Percentiles rank a stretch among this genome's conserved stretches.
These are phyloP conservation scores for Barnettozyma californica DNA, from an alignment of 805 yeast species.

Conservation along the genomic window DNA sequence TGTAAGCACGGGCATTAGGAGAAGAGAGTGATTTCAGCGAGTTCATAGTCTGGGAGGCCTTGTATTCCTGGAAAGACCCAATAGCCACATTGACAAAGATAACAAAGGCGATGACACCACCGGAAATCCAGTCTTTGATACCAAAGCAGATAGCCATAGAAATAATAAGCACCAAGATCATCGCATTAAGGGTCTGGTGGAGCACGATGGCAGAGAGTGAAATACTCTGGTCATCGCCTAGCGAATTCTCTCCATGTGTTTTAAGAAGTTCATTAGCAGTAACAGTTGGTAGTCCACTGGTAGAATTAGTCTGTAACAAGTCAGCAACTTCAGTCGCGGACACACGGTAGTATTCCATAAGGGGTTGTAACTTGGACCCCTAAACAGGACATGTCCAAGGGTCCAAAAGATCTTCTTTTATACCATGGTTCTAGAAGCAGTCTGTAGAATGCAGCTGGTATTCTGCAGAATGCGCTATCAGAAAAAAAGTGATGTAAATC, in stretches of 20 bases:
- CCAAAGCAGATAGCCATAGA: conserved; percentile 69
- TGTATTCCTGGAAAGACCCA: conserved; percentile 66
- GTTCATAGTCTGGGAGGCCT: conserved; percentile 77
- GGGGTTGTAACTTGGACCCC: not conserved
- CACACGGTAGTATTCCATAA: conserved; percentile 19
- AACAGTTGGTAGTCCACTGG: conserved; percentile 41
- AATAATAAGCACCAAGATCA: conserved; percentile 67
- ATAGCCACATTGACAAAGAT: conserved; percentile 56
- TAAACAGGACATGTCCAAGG: not conserved
- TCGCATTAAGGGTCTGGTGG: conserved; percentile 70
- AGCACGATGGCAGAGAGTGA: conserved; percentile 50
- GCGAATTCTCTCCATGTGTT: conserved; percentile 50
- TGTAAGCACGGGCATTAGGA: conserved; percentile 61
- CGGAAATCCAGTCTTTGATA: conserved; percentile 74
- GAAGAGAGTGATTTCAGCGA: conserved; percentile 61
- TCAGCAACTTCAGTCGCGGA: conserved; percentile 33
- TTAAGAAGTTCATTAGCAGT: conserved; percentile 28
- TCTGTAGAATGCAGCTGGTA: not conserved
- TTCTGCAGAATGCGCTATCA: not conserved
- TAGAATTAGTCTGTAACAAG: conserved; percentile 36
- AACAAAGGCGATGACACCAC: conserved; percentile 73
- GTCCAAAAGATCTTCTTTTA: not conserved
- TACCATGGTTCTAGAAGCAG: not conserved
- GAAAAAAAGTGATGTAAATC: no score
- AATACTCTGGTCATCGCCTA: conserved; percentile 56